Percentiles rank a stretch among this genome's conserved stretches.
Evolutionary conservation across 2,329 filamentous ascomycete species (phyloP).

Genomic region (Hypoxylon sp.): DNA sequence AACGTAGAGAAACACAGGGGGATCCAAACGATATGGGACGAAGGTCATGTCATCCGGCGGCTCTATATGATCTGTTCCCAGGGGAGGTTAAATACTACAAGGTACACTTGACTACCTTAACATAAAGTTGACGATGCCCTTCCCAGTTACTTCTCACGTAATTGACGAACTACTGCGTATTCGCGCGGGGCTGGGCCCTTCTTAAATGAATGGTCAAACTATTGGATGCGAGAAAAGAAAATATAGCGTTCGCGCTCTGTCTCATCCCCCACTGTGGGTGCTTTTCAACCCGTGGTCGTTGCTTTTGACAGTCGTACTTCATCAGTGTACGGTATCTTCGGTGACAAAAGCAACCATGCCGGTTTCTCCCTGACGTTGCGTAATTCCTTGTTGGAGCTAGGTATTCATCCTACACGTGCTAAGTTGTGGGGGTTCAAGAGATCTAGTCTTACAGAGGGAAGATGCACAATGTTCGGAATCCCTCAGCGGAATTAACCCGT

Average conservation of each 20-base stretch:
- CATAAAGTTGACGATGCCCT: background rate
- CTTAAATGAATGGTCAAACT: constrained; percentile 29
- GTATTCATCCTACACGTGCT: constrained; percentile 32
- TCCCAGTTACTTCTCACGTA: background rate
- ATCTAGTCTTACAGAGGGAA: constrained; percentile 38
- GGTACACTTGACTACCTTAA: constrained; percentile 11
- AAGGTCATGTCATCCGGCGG: constrained; percentile 23
- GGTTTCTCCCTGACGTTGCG: constrained; percentile 22
- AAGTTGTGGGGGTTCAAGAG: constrained; percentile 36
- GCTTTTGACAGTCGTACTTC: constrained; percentile 28
- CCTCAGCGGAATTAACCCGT: constrained; percentile 32
- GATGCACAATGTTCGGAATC: constrained; percentile 27
- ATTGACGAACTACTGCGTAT: constrained; percentile 5
- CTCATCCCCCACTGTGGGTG: constrained; percentile 15
- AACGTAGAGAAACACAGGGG: constrained; percentile 11
- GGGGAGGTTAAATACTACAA: constrained; percentile 29
- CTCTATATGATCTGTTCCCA: constrained; percentile 24
- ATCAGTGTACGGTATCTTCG: constrained; percentile 11
- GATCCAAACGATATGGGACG: background rate
- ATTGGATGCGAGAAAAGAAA: constrained; percentile 36
- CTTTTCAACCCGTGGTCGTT: constrained; percentile 18
- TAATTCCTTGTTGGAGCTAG: constrained; percentile 24
- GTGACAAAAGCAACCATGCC: constrained; percentile 16
- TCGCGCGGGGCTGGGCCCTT: constrained; percentile 18
- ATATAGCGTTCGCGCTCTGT: constrained; percentile 7